phyloP scores from a whole-genome alignment of 2,329 filamentous ascomycete species.

The Fusarium clavum region DNA sequence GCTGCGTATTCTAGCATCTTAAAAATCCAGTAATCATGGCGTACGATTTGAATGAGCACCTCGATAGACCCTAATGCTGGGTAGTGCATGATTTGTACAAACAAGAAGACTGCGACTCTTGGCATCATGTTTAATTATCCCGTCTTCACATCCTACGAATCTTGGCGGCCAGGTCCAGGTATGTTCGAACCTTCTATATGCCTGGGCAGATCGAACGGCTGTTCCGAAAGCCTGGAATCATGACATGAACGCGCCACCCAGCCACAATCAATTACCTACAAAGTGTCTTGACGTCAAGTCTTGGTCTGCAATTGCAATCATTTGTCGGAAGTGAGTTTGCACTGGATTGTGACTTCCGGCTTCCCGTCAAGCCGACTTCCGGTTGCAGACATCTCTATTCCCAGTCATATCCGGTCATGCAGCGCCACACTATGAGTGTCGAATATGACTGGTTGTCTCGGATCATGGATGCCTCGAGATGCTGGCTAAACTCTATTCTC shows the following conservation, averaged over 20 bases:
- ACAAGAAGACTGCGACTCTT: fast-evolving
- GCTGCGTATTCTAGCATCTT: no score
- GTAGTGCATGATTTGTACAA: no score
- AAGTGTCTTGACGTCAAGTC: no score
- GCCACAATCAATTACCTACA: no score
- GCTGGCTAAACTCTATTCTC: neutral
- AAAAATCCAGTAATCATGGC: no score
- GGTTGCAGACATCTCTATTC: neutral
- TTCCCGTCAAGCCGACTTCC: neutral
- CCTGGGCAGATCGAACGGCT: neutral
- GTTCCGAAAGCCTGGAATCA: neutral
- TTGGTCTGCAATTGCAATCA: no score
- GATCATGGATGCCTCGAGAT: neutral
- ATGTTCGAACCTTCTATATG: neutral
- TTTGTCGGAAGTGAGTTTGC: neutral
- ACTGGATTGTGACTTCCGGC: neutral
- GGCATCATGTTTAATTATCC: neutral
- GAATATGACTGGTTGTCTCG: neutral
- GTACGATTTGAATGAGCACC: no score
- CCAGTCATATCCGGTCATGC: neutral
- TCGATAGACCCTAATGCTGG: no score
- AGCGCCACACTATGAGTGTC: neutral
- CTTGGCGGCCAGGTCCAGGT: no score
- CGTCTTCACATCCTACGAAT: no score
- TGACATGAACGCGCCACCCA: no score